These are phyloP conservation scores for Syzygium syzygioides DNA, from an alignment of 441 rosid species.

Conservation along the genomic window DNA sequence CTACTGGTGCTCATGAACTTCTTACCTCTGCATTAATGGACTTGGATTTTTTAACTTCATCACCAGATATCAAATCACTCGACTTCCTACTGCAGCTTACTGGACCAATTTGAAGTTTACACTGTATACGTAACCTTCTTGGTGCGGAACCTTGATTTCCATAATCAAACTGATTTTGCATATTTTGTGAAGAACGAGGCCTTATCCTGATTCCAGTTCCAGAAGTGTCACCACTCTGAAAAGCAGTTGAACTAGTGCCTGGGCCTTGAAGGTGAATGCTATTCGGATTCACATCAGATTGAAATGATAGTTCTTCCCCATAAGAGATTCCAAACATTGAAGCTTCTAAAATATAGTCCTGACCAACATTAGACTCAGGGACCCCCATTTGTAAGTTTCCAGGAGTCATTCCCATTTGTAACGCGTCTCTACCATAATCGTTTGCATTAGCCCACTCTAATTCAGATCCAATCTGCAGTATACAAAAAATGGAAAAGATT, in stretches of 20 bases:
- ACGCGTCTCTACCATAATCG: background rate
- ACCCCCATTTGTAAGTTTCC: background rate
- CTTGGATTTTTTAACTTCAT: conserved; percentile 17
- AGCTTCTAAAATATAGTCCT: background rate
- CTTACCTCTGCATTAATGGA: conserved; percentile 42
- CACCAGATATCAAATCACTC: conserved; percentile 4
- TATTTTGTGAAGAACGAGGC: conserved; percentile 24
- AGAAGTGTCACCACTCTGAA: conserved; percentile 11
- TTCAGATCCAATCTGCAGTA: conserved; percentile 17
- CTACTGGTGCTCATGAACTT: background rate
- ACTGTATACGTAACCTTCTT: conserved; percentile 57
- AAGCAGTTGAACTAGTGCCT: conserved; percentile 10
- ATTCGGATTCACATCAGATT: conserved; percentile 9
- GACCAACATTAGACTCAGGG: background rate
- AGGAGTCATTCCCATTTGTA: background rate
- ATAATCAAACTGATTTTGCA: background rate
- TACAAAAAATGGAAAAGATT: background rate
- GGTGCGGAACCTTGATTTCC: conserved; percentile 48
- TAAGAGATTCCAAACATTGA: background rate
- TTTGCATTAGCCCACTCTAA: background rate
- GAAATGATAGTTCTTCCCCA: conserved; percentile 3
- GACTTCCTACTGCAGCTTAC: conserved; percentile 1
- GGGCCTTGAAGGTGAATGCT: background rate
- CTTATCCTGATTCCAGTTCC: conserved; percentile 46
- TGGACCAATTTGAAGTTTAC: conserved; percentile 24